Evolutionary conservation across 2,329 filamentous ascomycete species (phyloP).

Genomic region (Trichoderma brevicompactum): DNA sequence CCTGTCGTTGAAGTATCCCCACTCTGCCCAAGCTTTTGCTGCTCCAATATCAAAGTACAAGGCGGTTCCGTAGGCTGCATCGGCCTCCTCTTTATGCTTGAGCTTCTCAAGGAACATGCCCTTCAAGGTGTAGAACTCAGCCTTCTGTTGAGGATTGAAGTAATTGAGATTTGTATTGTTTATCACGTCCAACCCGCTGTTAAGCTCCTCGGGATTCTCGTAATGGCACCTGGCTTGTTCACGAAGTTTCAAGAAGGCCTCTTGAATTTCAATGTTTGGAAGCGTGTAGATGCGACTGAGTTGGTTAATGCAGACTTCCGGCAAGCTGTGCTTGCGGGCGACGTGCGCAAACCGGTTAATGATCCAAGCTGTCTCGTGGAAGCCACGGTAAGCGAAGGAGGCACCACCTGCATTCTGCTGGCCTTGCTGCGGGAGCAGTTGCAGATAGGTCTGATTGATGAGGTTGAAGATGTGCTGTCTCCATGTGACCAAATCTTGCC

Average conservation of each 20-base stretch:
- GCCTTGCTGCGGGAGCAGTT: conserved; percentile 77
- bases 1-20: conserved; percentile 97
- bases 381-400: conserved; percentile 88
- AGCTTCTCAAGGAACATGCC: conserved; percentile 99
- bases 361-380: conserved; percentile 99
- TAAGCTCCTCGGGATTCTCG: conserved; percentile 90
- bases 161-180: conserved; percentile 99
- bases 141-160: conserved; percentile 94
- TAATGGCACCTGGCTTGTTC: conserved; percentile 99
- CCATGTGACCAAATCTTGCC: conserved; percentile 99
- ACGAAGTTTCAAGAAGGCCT: conserved; percentile 96
- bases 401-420: conserved; percentile 80
- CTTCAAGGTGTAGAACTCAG: conserved; percentile 98
- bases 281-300: conserved; percentile 97
- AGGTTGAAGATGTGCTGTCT: conserved; percentile 97
- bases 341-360: conserved; percentile 99
- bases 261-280: conserved; percentile 99
- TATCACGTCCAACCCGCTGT: conserved; percentile 93
- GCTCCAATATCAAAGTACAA: conserved; percentile 94
- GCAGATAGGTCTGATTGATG: conserved; percentile 92
- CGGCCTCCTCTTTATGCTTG: conserved; percentile 85
- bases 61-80: conserved; percentile 91
- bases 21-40: conserved; percentile 98
- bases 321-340: conserved; percentile 92
- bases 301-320: conserved; percentile 96